Conservation (phyloP, 495 filamentous ascomycete species). For the Tetracladium marchalianum region DNA sequence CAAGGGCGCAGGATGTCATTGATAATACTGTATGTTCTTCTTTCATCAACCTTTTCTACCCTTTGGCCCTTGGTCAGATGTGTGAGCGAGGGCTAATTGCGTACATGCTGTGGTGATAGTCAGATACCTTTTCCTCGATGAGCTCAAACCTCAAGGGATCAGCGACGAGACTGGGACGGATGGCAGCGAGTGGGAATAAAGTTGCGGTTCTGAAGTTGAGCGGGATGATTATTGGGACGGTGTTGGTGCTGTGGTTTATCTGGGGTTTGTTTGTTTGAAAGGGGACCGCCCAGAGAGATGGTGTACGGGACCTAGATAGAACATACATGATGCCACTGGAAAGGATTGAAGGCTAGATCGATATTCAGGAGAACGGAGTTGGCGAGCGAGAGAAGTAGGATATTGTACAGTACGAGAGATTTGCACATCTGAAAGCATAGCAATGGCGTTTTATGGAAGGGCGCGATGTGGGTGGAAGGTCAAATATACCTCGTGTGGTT, state of each 20-base stretch:
- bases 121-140: conserved; percentile 51
- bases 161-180: conserved; percentile 75
- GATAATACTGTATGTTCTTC: conserved; percentile 62
- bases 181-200: conserved; percentile 86
- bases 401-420: neutral
- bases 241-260: conserved; percentile 67
- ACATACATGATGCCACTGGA: neutral
- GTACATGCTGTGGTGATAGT: no score
- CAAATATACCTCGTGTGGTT: neutral
- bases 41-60: neutral
- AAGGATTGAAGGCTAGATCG: neutral
- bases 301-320: no score
- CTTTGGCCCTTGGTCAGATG: neutral
- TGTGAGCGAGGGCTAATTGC: no score
- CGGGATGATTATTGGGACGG: conserved; percentile 66
- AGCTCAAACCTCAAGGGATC: conserved; percentile 66
- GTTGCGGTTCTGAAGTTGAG: conserved; percentile 83
- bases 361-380: neutral
- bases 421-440: neutral
- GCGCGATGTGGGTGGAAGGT: neutral
- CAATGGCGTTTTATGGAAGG: neutral
- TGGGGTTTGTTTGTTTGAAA: conserved; percentile 54
- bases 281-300: conserved; percentile 4
- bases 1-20: conserved; percentile 74
- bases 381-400: neutral